Conservation (phyloP, 139 green algal species). For the Micromonas pusilla region DNA sequence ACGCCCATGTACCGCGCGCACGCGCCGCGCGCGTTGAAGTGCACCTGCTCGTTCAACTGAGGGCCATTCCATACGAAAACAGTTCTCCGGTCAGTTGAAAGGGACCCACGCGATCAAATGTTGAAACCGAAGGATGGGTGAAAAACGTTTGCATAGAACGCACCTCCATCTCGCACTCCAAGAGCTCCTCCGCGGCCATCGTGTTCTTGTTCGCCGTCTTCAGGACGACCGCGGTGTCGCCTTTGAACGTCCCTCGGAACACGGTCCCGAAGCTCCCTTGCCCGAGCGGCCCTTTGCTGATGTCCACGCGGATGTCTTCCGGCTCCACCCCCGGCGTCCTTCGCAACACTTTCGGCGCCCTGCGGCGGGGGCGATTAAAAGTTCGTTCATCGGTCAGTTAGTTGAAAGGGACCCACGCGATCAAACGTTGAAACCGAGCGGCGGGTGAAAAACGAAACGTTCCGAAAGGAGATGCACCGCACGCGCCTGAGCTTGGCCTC, state of each 20-base stretch:
- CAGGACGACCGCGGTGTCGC: background rate
- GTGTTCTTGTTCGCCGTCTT: constrained; percentile 2
- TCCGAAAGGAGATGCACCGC: no score
- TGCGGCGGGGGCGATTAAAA: no score
- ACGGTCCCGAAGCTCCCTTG: constrained; percentile 9
- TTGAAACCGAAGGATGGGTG: no score
- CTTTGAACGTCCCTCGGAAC: background rate
- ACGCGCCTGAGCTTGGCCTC: background rate
- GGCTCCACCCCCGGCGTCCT: constrained; percentile 12
- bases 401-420: no score
- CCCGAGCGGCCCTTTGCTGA: background rate
- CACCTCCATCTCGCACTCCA: constrained; percentile 16
- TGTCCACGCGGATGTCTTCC: background rate
- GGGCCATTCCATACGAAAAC: no score
- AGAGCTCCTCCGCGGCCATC: background rate
- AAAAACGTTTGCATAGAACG: no score
- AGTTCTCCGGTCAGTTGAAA: no score
- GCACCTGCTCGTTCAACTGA: constrained; percentile 7
- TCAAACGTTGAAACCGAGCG: no score
- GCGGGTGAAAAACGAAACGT: no score
- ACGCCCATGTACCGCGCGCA: constrained; percentile 3
- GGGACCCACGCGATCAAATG: no score
- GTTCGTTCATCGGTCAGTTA: no score
- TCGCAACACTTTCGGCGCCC: background rate
- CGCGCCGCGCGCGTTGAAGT: background rate